phyloP scores from a whole-genome alignment of 345 rosid genomes.

The Rhizophora mangle region DNA sequence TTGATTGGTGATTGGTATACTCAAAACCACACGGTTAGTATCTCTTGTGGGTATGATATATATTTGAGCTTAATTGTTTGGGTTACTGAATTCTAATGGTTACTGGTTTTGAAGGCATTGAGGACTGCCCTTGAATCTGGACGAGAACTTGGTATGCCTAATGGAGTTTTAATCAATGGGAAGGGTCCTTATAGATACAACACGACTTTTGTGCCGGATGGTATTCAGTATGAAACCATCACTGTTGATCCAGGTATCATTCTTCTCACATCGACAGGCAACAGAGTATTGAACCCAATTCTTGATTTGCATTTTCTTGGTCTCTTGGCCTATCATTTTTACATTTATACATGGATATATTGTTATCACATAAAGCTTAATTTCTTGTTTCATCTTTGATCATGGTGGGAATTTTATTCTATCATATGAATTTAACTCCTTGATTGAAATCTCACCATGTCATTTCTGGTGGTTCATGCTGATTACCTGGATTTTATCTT shows the following conservation, averaged over 20 bases:
- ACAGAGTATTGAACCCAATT: neutral
- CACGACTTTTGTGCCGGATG: conserved; percentile 66
- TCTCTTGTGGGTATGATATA: neutral
- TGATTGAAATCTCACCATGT: too few relatives aligned
- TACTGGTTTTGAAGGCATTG: conserved; percentile 48
- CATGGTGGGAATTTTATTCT: neutral
- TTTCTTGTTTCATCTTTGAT: neutral
- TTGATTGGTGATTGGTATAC: conserved; percentile 91
- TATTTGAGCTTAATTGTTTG: conserved; percentile 1
- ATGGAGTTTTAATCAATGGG: conserved; percentile 93
- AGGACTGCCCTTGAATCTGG: conserved; percentile 71
- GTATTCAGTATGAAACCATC: conserved; percentile 62
- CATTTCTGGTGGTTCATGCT: too few relatives aligned
- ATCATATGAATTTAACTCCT: neutral
- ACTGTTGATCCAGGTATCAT: conserved; percentile 69
- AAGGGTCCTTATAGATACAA: conserved; percentile 88
- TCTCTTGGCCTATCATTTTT: neutral
- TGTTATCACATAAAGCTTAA: too few relatives aligned
- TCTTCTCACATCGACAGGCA: neutral
- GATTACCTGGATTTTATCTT: neutral
- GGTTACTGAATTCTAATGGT: conserved; percentile 8
- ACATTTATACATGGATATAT: too few relatives aligned
- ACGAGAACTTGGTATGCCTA: conserved; percentile 88
- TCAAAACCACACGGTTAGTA: conserved; percentile 67
- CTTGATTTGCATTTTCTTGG: neutral